Evolutionary conservation across 768 basidiomycete species (phyloP).

Genomic region (Xerocomellus chrysenteron): DNA sequence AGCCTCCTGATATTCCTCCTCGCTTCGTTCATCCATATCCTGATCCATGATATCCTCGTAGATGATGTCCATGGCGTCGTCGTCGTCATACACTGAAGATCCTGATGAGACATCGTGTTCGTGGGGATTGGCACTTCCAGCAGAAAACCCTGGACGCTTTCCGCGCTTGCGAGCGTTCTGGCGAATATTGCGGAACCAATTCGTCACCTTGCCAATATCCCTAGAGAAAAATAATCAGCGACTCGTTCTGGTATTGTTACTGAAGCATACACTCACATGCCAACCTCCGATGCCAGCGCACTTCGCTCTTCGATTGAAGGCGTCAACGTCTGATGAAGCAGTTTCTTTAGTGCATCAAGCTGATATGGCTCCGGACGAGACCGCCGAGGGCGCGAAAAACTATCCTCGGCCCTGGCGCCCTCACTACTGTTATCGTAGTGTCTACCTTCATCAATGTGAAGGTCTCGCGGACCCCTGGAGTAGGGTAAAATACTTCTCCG

Average conservation of each 20-base stretch:
- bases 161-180: constrained; percentile 77
- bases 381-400: constrained; percentile 58
- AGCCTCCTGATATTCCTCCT: constrained; percentile 73
- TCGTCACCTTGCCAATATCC: constrained; percentile 84
- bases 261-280: constrained; percentile 53
- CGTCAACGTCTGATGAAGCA: constrained; percentile 65
- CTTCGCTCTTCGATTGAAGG: constrained; percentile 81
- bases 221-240: constrained; percentile 32
- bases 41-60: constrained; percentile 42
- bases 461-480: constrained; percentile 26
- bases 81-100: constrained; percentile 45
- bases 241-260: not conserved
- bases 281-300: constrained; percentile 70
- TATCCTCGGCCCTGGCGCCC: constrained; percentile 23
- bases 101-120: constrained; percentile 56
- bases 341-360: constrained; percentile 68
- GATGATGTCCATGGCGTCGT: constrained; percentile 53
- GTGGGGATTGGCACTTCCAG: constrained; percentile 36
- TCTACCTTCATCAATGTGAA: constrained; percentile 26
- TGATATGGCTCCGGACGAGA: constrained; percentile 80
- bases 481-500: constrained; percentile 30
- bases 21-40: constrained; percentile 53
- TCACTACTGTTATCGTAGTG: constrained; percentile 24
- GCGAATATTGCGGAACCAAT: constrained; percentile 85
- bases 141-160: constrained; percentile 42